Evolutionary conservation across 2,329 filamentous ascomycete species (phyloP).

Genomic region (Venturia effusa): DNA sequence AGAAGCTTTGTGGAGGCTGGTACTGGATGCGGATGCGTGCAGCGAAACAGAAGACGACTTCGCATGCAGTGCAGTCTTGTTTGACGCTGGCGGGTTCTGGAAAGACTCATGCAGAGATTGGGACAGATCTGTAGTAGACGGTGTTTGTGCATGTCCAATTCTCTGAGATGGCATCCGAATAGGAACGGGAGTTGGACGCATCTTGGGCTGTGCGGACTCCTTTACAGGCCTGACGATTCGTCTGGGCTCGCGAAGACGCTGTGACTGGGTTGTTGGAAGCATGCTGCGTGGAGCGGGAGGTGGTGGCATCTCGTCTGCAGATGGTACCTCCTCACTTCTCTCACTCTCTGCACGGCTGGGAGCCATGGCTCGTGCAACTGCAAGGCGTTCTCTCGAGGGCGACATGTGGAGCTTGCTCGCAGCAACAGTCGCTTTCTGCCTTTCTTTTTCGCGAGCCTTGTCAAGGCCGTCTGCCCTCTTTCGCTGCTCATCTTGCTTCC

Average conservation of each 20-base stretch:
- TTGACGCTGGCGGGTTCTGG: constrained; percentile 33
- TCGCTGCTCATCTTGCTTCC: constrained; percentile 48
- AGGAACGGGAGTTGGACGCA: constrained; percentile 58
- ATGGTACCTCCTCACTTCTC: constrained; percentile 23
- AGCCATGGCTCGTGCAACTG: constrained; percentile 14
- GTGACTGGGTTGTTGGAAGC: constrained; percentile 38
- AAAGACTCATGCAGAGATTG: constrained; percentile 19
- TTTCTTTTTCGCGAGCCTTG: constrained; percentile 58
- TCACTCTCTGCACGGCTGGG: constrained; percentile 13
- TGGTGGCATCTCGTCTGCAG: constrained; percentile 47
- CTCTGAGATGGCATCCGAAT: constrained; percentile 48
- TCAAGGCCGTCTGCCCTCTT: constrained; percentile 53
- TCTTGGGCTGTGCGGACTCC: constrained; percentile 41
- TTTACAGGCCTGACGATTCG: constrained; percentile 53
- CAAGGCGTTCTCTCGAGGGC: constrained; percentile 18
- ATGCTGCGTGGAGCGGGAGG: constrained; percentile 45
- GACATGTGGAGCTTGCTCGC: constrained; percentile 24
- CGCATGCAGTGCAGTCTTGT: constrained; percentile 40
- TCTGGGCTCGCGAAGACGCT: constrained; percentile 31
- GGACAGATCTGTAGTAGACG: constrained; percentile 9
- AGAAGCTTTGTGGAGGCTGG: constrained; percentile 7
- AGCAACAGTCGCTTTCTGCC: constrained; percentile 47
- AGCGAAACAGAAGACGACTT: constrained; percentile 59
- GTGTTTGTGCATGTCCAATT: constrained; percentile 17
- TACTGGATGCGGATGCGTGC: constrained; percentile 26